A percentile compares a stretch with the other conserved stretches of the same genome.
Evolutionary conservation across 2,329 filamentous ascomycete species (phyloP).

Genomic region (Arthroderma sp.): DNA sequence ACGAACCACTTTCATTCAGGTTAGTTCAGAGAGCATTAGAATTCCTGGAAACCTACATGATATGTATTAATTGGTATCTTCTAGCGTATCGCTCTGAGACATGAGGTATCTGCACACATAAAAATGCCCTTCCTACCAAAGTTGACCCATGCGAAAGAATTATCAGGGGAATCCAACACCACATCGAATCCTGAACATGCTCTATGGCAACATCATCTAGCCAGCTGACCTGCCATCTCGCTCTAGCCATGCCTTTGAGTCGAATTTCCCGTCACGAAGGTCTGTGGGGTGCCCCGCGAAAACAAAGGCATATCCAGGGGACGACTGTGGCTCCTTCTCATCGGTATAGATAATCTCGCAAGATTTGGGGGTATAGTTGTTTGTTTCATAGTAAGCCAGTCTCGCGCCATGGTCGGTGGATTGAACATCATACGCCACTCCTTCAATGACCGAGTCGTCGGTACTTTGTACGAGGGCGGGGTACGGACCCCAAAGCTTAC

Average conservation of each 20-base stretch:
- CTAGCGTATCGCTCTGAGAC: too few relatives aligned
- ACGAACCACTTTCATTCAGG: too few relatives aligned
- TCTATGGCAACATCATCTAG: conserved; percentile 1
- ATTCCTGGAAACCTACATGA: too few relatives aligned
- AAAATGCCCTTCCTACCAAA: too few relatives aligned
- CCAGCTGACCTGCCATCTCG: background rate
- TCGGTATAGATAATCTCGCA: conserved; percentile 2
- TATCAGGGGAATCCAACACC: too few relatives aligned
- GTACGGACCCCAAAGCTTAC: conserved; percentile 20
- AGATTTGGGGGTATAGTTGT: background rate
- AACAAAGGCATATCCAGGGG: conserved; percentile 1
- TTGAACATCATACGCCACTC: conserved; percentile 15
- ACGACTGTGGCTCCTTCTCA: background rate
- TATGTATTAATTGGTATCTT: too few relatives aligned
- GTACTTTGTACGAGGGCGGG: conserved; percentile 14
- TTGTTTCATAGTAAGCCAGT: conserved; percentile 6
- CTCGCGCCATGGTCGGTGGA: conserved; percentile 1
- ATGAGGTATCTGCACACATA: too few relatives aligned
- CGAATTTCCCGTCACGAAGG: conserved; percentile 4
- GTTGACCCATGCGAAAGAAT: too few relatives aligned
- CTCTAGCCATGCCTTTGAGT: conserved; percentile 3
- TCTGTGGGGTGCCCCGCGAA: conserved; percentile 3
- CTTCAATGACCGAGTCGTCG: conserved; percentile 11
- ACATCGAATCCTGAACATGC: background rate
- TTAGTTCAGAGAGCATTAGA: too few relatives aligned